These are phyloP conservation scores for Pythium insidiosum DNA, from an alignment of 352 stramenopile genomes.

Conservation along the genomic window DNA sequence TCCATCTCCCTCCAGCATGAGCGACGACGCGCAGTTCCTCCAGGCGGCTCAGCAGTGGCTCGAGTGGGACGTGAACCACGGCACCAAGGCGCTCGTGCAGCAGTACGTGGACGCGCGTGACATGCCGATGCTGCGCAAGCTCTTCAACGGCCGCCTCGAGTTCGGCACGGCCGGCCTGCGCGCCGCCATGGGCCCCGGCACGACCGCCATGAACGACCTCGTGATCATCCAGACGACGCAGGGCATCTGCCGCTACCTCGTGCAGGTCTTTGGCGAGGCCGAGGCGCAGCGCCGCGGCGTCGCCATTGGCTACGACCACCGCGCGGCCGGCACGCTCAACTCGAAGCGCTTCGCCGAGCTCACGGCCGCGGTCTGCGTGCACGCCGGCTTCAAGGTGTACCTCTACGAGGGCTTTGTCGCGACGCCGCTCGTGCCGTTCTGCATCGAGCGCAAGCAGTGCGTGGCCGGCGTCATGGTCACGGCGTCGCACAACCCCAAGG, in stretches of 20 bases:
- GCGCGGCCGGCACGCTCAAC: slow-evolving; percentile 58
- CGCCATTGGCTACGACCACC: slow-evolving; percentile 89
- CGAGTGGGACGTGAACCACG: slow-evolving; percentile 79
- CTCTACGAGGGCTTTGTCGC: slow-evolving; percentile 89
- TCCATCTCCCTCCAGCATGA: not conserved
- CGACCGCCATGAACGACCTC: slow-evolving; percentile 89
- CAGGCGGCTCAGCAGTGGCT: slow-evolving; percentile 64
- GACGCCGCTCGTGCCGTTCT: slow-evolving; percentile 93
- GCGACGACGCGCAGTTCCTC: slow-evolving; percentile 37
- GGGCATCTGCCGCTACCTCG: slow-evolving; percentile 85
- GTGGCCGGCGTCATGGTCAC: slow-evolving; percentile 91
- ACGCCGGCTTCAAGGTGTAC: slow-evolving; percentile 84
- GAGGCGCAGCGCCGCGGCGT: slow-evolving; percentile 69
- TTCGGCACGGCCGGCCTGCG: slow-evolving; percentile 91
- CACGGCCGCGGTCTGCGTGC: slow-evolving; percentile 74
- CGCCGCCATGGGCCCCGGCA: slow-evolving; percentile 84
- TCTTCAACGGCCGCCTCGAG: slow-evolving; percentile 79
- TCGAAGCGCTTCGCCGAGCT: slow-evolving; percentile 86
- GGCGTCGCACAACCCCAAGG: slow-evolving; percentile 98
- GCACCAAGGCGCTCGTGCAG: slow-evolving; percentile 61
- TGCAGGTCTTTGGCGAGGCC: slow-evolving; percentile 56
- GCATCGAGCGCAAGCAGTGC: slow-evolving; percentile 71
- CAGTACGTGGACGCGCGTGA: slow-evolving; percentile 52
- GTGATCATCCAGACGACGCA: slow-evolving; percentile 91
- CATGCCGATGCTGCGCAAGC: slow-evolving; percentile 32